Conservation (phyloP, 352 stramenopile genomes). For the Phytophthora idaei region DNA sequence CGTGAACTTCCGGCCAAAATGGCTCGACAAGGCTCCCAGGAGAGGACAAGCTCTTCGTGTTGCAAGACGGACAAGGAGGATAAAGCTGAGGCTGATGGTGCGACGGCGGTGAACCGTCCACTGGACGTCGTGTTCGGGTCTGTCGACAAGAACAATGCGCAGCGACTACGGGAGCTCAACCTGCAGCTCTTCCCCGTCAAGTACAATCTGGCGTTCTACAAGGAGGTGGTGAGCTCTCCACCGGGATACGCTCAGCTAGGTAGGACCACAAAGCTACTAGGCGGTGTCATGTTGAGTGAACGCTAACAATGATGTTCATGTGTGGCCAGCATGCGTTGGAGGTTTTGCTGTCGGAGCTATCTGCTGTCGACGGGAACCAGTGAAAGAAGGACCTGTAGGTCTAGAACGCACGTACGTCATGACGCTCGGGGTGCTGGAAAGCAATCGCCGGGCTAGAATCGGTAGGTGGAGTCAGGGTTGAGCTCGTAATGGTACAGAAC, state of each 20-base stretch:
- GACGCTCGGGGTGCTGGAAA: constrained; percentile 92
- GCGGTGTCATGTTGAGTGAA: too few species aligned
- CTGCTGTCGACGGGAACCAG: constrained; percentile 84
- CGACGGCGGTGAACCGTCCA: not conserved
- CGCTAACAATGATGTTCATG: not conserved
- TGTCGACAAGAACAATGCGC: constrained; percentile 69
- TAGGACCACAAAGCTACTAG: constrained; percentile 11
- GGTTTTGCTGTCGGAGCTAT: constrained; percentile 87
- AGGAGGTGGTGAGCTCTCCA: constrained; percentile 78
- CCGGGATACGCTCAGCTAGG: constrained; percentile 58
- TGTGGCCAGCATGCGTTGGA: constrained; percentile 71
- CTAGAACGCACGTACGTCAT: constrained; percentile 92
- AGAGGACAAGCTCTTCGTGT: not conserved
- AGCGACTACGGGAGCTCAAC: constrained; percentile 90
- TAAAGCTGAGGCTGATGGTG: constrained; percentile 1
- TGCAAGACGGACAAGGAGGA: not conserved
- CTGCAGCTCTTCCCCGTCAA: constrained; percentile 90
- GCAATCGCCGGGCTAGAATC: constrained; percentile 86
- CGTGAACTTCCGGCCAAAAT: constrained; percentile 8
- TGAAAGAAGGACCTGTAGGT: constrained; percentile 22
- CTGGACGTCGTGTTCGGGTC: constrained; percentile 46
- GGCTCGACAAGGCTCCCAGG: constrained; percentile 6
- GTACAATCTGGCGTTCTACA: constrained; percentile 95
- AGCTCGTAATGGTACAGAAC: not conserved
- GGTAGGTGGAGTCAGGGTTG: constrained; percentile 27